These are phyloP conservation scores for Fomitopsis palustris DNA, from an alignment of 1,284 basidiomycete species.

Conservation along the genomic window DNA sequence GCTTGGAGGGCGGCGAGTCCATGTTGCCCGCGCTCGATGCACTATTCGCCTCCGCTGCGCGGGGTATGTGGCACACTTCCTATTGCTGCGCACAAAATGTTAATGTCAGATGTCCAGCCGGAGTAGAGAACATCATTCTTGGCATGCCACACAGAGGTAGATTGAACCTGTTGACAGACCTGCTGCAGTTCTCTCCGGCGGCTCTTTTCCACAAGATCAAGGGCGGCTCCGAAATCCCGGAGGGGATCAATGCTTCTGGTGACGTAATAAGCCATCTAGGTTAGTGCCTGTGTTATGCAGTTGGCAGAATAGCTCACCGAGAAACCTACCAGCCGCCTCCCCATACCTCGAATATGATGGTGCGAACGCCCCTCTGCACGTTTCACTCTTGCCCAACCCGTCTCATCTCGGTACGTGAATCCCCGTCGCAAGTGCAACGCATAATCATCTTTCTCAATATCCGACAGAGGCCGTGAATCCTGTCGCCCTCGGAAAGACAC, in stretches of 20 bases:
- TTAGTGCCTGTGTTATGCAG: slow-evolving; percentile 23
- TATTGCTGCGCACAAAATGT: neutral
- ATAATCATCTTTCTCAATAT: neutral
- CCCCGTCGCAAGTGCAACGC: neutral
- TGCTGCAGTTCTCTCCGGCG: slow-evolving; percentile 63
- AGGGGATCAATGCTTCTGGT: slow-evolving; percentile 67
- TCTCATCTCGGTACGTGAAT: slow-evolving; percentile 68
- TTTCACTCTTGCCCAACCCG: slow-evolving; percentile 83
- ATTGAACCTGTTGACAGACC: slow-evolving; percentile 79
- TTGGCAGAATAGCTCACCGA: neutral
- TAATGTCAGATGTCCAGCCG: slow-evolving; percentile 38
- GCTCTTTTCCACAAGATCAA: slow-evolving; percentile 84
- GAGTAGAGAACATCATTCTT: slow-evolving; percentile 69
- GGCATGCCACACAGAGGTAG: slow-evolving; percentile 88
- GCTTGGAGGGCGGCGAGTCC: slow-evolving; percentile 85
- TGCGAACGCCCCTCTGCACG: slow-evolving; percentile 50
- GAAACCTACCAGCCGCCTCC: slow-evolving; percentile 46
- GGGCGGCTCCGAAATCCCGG: slow-evolving; percentile 70
- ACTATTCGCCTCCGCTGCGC: slow-evolving; percentile 65
- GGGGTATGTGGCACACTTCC: slow-evolving; percentile 38
- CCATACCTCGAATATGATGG: slow-evolving; percentile 56
- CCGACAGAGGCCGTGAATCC: slow-evolving; percentile 77
- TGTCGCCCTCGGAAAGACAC: slow-evolving; percentile 83
- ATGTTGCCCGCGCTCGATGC: slow-evolving; percentile 85
- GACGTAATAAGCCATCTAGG: slow-evolving; percentile 87